A percentile compares a stretch with the other conserved stretches of the same genome.
These are phyloP conservation scores for Quercus phellos DNA, from an alignment of 331 rosid genomes.

Conservation along the genomic window DNA sequence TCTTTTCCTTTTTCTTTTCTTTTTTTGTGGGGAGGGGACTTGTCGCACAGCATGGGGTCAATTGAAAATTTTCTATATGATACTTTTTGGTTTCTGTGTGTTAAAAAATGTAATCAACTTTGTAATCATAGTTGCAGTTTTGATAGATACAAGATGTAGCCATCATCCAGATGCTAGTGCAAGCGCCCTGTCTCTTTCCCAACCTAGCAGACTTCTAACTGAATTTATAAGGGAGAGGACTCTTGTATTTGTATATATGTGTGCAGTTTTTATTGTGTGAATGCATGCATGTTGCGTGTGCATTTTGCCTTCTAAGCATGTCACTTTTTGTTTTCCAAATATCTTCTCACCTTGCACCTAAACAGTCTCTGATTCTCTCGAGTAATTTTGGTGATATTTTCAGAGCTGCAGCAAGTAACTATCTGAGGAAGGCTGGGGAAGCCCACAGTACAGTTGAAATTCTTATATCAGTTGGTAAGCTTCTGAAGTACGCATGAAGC, in stretches of 20 bases:
- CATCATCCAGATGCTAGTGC: not conserved
- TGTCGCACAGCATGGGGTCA: not conserved
- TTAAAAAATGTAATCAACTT: not conserved
- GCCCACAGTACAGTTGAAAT: conserved; percentile 70
- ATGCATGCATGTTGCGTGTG: not conserved
- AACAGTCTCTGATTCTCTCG: not conserved
- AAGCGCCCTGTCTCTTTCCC: not conserved
- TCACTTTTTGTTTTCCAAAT: not conserved
- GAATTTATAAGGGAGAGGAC: not conserved
- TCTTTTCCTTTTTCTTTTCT: too few relatives aligned
- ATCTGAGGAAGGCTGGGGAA: conserved; percentile 81
- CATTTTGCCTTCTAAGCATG: not conserved
- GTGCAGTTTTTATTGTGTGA: not conserved
- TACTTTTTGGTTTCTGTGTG: not conserved
- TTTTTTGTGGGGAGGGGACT: not conserved
- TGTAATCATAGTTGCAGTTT: not conserved
- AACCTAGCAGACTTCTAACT: not conserved
- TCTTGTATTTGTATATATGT: not conserved
- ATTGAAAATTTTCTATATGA: not conserved
- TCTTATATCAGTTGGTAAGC: conserved; percentile 67
- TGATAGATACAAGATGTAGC: not conserved
- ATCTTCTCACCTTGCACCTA: not conserved
- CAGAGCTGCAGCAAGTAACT: conserved; percentile 70
- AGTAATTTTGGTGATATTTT: conserved; percentile 14
- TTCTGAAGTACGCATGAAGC: conserved; percentile 3